Evolutionary conservation across 2,329 filamentous ascomycete species (phyloP), one percentile per base, ranked within the genome.

Genomic region (Xylaria polymorpha): DNA sequence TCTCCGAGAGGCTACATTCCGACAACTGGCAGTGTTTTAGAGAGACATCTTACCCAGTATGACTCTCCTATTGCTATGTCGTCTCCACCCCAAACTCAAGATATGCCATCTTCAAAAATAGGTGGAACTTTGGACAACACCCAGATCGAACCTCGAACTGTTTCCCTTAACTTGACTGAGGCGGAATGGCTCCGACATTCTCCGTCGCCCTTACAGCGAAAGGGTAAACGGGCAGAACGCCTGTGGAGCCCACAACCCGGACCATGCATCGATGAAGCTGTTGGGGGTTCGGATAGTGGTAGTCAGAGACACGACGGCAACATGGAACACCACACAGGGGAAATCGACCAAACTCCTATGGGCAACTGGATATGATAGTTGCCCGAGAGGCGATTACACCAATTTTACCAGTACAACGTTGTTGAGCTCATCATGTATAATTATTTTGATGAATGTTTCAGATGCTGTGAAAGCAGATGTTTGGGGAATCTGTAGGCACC

Each of bases 151-250:
- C 50, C 67, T 15, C 66, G 57, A 53, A 50, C 62, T 56, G 56
- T 43, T 46, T 64, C 71, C 22, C 67, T 78, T 51, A 73, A 63
- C 15, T 55, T 78, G n/a, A 76, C 67, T 3, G 77, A 79, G 55
- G 70, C 76, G 14, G 74, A 78, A 64, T 79, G 78, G 78, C 72
- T 79, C 35, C 72, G 74, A 60, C 76, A 72, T 25, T 75, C 71
- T 14, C 77, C 77, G 3, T 78, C 78, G 6, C 77, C 77, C n/a
- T 44, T 71, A 14, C 57, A 68, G 22, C 58, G 57, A 46, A 71
- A 62, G 22, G 67, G 61, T 48, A 71, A 57, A 15, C 32, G 63
- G 32, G 50, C 61, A 10, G 66, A 71, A 43, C 57, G 70, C 29
- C 51, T 73, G 3, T 76, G 74, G 74, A 77, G 74, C 39, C 72